A percentile compares a stretch with the other conserved stretches of the same genome.
phyloP scores from a whole-genome alignment of 208 protist species.

The Crithidia bombi region DNA sequence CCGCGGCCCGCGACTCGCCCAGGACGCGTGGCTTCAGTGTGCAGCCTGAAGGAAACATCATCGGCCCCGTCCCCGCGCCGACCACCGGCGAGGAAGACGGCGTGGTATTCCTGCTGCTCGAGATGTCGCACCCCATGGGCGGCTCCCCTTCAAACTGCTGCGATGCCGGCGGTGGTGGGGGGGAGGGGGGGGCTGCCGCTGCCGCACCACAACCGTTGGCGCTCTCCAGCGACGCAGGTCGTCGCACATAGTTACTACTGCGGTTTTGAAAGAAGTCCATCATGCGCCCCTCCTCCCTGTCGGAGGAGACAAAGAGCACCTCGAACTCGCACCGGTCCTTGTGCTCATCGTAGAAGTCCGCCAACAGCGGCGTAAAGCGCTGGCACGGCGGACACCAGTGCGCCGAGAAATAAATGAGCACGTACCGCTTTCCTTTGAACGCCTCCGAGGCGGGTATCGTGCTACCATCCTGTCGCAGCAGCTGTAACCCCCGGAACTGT shows the following conservation, averaged over 20 bases:
- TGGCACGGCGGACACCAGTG: conserved; percentile 86
- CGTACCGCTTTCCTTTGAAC: conserved; percentile 51
- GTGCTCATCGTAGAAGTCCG: conserved; percentile 59
- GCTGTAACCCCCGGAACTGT: conserved; percentile 31
- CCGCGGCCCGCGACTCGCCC: not conserved
- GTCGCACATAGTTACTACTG: conserved; percentile 45
- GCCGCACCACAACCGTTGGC: not conserved
- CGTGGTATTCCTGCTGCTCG: not conserved
- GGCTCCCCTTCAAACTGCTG: not conserved
- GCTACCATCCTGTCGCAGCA: conserved; percentile 49
- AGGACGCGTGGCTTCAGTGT: not conserved
- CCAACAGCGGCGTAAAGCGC: conserved; percentile 77
- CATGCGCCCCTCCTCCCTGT: conserved; percentile 59
- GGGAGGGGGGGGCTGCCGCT: too few relatives aligned
- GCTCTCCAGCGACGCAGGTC: not conserved
- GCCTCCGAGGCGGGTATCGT: conserved; percentile 31
- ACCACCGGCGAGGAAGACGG: conserved; percentile 6
- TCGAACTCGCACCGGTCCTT: conserved; percentile 49
- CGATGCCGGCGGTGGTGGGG: not conserved
- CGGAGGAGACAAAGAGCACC: conserved; percentile 72
- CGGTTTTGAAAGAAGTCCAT: conserved; percentile 69
- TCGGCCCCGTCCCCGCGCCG: not conserved
- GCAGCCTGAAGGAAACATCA: not conserved
- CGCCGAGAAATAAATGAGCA: conserved; percentile 83
- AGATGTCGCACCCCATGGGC: conserved; percentile 15